phyloP scores from a whole-genome alignment of 805 yeast genomes.

The Lipomyces yamanashiensis region DNA sequence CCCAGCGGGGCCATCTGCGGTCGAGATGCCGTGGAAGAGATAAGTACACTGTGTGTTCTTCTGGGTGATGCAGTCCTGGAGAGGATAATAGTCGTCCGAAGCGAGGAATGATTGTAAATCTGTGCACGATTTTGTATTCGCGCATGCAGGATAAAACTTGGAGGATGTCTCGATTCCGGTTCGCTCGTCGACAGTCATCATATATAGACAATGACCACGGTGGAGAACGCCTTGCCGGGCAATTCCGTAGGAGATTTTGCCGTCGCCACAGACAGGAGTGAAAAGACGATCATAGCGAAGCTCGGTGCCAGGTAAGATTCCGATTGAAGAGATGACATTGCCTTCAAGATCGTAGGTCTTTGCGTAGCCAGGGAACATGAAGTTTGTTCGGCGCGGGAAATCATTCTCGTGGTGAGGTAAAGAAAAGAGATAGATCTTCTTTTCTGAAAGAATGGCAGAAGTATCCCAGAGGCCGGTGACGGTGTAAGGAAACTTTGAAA shows the following conservation, averaged over 20 bases:
- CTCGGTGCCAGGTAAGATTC: constrained; percentile 37
- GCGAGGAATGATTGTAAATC: neutral
- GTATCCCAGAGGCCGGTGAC: constrained; percentile 37
- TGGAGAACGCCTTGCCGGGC: constrained; percentile 31
- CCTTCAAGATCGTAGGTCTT: constrained; percentile 32
- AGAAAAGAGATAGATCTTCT: constrained; percentile 33
- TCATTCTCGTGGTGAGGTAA: constrained; percentile 29
- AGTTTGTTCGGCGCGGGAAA: constrained; percentile 16
- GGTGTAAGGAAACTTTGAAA: constrained; percentile 32
- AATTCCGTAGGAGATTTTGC: constrained; percentile 32
- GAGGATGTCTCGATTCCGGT: constrained; percentile 29
- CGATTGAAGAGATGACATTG: constrained; percentile 32
- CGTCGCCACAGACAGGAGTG: constrained; percentile 24
- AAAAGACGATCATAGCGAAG: constrained; percentile 26
- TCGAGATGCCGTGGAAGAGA: constrained; percentile 27
- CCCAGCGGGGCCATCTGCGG: constrained; percentile 30
- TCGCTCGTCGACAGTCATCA: constrained; percentile 29
- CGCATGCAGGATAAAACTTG: constrained; percentile 29
- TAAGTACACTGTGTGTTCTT: constrained; percentile 23
- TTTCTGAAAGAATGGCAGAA: constrained; percentile 27
- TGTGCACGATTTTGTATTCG: neutral
- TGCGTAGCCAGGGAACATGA: constrained; percentile 35
- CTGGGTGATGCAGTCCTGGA: constrained; percentile 29
- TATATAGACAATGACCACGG: constrained; percentile 32
- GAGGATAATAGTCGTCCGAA: constrained; percentile 25